Percentiles rank a stretch among this genome's conserved stretches.
These are phyloP conservation scores for Arthrobotrys conoides DNA, from an alignment of 2,329 filamentous ascomycete genomes.

Conservation along the genomic window DNA sequence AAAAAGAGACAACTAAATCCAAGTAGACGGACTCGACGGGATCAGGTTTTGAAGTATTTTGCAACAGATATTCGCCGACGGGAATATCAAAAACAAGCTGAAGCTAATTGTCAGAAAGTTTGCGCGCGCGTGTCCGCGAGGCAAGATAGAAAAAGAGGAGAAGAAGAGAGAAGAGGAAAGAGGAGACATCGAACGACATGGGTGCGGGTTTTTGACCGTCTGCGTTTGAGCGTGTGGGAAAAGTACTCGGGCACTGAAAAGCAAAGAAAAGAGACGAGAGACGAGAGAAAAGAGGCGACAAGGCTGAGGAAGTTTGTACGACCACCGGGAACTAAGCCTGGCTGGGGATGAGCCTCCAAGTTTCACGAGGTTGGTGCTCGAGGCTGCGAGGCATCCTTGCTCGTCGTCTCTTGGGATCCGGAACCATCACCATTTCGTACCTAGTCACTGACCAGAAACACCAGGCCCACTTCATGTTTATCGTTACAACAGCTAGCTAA, in stretches of 20 bases:
- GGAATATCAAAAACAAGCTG: neutral
- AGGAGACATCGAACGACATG: constrained; percentile 5
- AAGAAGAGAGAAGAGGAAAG: constrained; percentile 2
- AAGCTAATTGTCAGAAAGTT: neutral
- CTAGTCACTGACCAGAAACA: neutral
- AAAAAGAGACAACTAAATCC: neutral
- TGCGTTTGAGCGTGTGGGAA: constrained; percentile 1
- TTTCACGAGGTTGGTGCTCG: neutral
- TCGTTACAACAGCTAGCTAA: neutral
- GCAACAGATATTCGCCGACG: neutral
- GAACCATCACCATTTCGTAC: constrained; percentile 7
- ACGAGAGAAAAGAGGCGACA: constrained; percentile 20
- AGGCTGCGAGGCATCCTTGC: constrained; percentile 16
- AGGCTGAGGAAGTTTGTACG: constrained; percentile 14
- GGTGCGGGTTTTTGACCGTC: neutral
- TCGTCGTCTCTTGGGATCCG: neutral
- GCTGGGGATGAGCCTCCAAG: neutral
- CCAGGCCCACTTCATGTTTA: neutral
- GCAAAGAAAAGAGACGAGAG: constrained; percentile 18
- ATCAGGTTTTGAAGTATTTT: neutral
- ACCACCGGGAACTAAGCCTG: constrained; percentile 3
- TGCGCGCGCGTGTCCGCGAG: neutral
- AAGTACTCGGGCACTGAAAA: neutral
- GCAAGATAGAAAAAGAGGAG: neutral
- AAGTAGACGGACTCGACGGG: neutral